A percentile compares a stretch with the other conserved stretches of the same genome.
Evolutionary conservation across 2,329 filamentous ascomycete species (phyloP).

Genomic region (Colletotrichum trifolii): DNA sequence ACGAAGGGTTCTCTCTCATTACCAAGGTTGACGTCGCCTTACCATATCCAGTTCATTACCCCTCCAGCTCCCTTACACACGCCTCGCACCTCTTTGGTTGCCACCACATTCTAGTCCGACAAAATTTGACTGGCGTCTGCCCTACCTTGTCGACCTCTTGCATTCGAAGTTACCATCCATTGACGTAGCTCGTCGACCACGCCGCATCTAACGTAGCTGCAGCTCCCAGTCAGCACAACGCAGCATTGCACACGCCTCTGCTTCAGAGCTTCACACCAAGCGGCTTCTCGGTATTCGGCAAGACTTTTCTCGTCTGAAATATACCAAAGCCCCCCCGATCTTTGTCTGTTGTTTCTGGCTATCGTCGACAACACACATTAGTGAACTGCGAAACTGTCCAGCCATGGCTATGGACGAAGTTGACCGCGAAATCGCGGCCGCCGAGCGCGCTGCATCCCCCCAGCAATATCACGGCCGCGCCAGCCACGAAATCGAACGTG

Average conservation of each 20-base stretch:
- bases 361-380: background rate
- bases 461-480: slow-evolving; percentile 50
- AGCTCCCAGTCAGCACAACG: slow-evolving; percentile 14
- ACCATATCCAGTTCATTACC: slow-evolving; percentile 32
- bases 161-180: slow-evolving; percentile 13
- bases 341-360: background rate
- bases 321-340: background rate
- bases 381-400: slow-evolving; percentile 8
- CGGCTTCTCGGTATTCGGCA: background rate
- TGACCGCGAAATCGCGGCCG: slow-evolving; percentile 63
- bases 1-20: slow-evolving; percentile 9
- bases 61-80: slow-evolving; percentile 13
- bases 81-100: background rate
- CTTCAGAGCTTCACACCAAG: background rate
- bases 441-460: slow-evolving; percentile 66
- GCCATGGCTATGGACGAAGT: slow-evolving; percentile 60
- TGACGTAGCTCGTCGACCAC: slow-evolving; percentile 25
- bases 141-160: background rate
- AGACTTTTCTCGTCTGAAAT: background rate
- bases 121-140: slow-evolving; percentile 24
- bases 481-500: slow-evolving; percentile 69
- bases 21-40: background rate
- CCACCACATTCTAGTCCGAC: slow-evolving; percentile 17
- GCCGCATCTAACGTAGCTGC: slow-evolving; percentile 17
- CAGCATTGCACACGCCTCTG: slow-evolving; percentile 18